Conservation (phyloP, 1,284 basidiomycete genomes). For the Wolfiporia cocos region DNA sequence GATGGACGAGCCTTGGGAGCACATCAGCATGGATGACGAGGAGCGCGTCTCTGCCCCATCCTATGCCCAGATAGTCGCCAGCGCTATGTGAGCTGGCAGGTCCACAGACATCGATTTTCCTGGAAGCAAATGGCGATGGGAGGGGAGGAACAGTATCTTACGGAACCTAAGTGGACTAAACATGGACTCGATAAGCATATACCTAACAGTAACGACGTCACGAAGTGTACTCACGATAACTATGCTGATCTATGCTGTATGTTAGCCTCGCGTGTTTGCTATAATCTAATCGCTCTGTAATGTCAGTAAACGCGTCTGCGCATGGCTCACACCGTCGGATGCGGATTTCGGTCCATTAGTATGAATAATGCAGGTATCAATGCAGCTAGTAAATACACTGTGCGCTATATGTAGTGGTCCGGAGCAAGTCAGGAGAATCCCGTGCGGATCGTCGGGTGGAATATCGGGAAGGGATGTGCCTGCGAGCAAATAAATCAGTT, state of each 20-base stretch:
- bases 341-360: no score
- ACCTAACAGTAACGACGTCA: conserved; percentile 6
- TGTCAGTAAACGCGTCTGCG: no score
- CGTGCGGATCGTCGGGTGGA: conserved; percentile 45
- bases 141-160: not conserved
- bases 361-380: no score
- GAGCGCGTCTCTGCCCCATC: conserved; percentile 24
- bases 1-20: conserved; percentile 53
- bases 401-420: conserved; percentile 1
- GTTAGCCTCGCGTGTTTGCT: no score
- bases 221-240: conserved; percentile 5
- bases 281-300: no score
- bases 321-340: no score
- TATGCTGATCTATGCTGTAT: conserved; percentile 1
- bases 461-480: conserved; percentile 68
- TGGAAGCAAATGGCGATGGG: not conserved
- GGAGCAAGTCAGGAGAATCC: conserved; percentile 36
- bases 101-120: no score
- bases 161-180: not conserved
- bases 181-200: conserved; percentile 1
- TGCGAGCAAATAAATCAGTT: conserved; percentile 29
- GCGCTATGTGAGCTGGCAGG: conserved; percentile 13
- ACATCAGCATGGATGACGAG: conserved; percentile 37
- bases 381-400: conserved; percentile 2
- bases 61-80: conserved; percentile 36